These are phyloP conservation scores for Yarrowia bubula DNA, from an alignment of 805 yeast species.

Conservation along the genomic window DNA sequence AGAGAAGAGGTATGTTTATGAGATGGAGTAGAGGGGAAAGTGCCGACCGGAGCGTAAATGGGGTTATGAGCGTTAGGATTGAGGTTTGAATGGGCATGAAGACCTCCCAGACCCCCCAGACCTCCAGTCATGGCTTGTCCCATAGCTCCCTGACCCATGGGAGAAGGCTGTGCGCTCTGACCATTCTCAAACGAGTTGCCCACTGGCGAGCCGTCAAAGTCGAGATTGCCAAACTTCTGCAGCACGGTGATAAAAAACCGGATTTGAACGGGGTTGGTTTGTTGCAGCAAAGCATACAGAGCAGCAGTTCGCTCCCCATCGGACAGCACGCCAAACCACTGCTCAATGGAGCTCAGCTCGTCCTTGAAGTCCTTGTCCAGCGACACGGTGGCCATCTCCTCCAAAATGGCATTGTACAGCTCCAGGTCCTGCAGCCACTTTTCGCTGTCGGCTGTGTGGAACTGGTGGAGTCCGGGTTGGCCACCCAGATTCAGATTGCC, in stretches of 20 bases:
- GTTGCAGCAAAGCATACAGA: constrained; percentile 40
- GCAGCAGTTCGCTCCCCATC: constrained; percentile 43
- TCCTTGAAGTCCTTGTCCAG: constrained; percentile 38
- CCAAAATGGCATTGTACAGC: constrained; percentile 37
- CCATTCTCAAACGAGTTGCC: constrained; percentile 10
- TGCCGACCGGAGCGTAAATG: constrained; percentile 15
- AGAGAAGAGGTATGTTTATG: constrained; percentile 19
- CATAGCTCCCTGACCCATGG: constrained; percentile 25
- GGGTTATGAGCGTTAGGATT: constrained; percentile 19
- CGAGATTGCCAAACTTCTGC: constrained; percentile 36
- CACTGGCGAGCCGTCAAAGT: constrained; percentile 27
- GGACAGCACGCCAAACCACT: constrained; percentile 43
- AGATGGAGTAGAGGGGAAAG: constrained; percentile 16
- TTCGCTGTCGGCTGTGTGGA: constrained; percentile 15
- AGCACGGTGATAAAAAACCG: constrained; percentile 39
- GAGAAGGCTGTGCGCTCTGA: constrained; percentile 5
- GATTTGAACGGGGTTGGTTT: constrained; percentile 39
- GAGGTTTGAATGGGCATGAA: constrained; percentile 18
- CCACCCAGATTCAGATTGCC: constrained; percentile 15
- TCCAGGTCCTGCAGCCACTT: constrained; percentile 40
- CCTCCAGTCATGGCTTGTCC: constrained; percentile 11
- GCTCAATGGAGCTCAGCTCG: constrained; percentile 41
- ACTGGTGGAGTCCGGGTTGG: background rate
- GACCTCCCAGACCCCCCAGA: background rate
- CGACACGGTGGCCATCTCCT: constrained; percentile 37